Evolutionary conservation across 768 basidiomycete genomes (phyloP).

Genomic region (Agrocybe pediades): DNA sequence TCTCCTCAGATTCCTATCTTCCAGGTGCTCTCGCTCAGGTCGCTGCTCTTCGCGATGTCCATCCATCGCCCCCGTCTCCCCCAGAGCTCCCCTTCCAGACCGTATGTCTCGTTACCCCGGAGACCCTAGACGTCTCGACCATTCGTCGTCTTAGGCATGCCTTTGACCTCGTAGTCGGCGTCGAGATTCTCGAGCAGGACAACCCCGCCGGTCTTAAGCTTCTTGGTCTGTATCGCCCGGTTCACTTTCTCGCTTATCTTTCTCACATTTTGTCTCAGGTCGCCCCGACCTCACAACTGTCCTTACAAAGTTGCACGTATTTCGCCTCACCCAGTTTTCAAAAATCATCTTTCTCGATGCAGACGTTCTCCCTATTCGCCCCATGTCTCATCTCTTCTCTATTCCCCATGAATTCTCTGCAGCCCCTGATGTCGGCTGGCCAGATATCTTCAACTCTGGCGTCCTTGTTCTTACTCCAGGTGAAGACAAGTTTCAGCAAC

Average conservation of each 20-base stretch:
- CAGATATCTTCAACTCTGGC: conserved; percentile 99
- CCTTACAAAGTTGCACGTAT: conserved; percentile 95
- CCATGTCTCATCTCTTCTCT: conserved; percentile 90
- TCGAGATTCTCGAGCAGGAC: conserved; percentile 81
- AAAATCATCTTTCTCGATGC: conserved; percentile 93
- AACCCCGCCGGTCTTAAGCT: conserved; percentile 69
- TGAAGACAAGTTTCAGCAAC: conserved; percentile 77
- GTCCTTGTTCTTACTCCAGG: conserved; percentile 86
- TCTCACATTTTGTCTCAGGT: conserved; percentile 49
- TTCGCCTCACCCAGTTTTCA: conserved; percentile 84
- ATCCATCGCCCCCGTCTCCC: conserved; percentile 56
- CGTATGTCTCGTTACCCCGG: conserved; percentile 92
- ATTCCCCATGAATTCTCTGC: conserved; percentile 86
- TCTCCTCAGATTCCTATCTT: conserved; percentile 91
- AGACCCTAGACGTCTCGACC: conserved; percentile 82
- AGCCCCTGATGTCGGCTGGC: conserved; percentile 97
- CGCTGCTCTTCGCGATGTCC: conserved; percentile 82
- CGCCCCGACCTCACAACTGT: conserved; percentile 92
- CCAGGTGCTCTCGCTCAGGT: conserved; percentile 89
- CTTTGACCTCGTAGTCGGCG: conserved; percentile 87
- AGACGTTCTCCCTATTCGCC: conserved; percentile 85
- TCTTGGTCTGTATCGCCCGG: conserved; percentile 64
- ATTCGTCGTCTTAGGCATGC: conserved; percentile 78
- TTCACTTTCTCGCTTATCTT: conserved; percentile 14
- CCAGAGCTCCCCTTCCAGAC: conserved; percentile 75